phyloP scores from a whole-genome alignment of 2,329 filamentous ascomycete genomes.

The Plenodomus lindquistii region DNA sequence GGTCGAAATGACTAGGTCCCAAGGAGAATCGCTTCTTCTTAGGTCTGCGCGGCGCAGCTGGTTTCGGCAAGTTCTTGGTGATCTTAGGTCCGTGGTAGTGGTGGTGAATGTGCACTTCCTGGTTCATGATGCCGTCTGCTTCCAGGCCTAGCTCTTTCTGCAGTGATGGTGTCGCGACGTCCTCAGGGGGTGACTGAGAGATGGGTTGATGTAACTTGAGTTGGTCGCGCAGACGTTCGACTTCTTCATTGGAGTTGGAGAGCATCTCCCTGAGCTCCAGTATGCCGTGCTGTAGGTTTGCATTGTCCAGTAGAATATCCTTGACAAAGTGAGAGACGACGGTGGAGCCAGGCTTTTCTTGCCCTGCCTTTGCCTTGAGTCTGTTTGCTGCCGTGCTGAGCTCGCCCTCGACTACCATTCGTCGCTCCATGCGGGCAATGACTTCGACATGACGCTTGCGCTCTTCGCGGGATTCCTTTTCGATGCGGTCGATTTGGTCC shows the following conservation, averaged over 20 bases:
- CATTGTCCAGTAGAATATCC: slow-evolving; percentile 93
- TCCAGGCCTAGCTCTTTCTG: slow-evolving; percentile 68
- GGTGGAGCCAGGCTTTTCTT: slow-evolving; percentile 62
- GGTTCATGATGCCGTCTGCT: slow-evolving; percentile 28
- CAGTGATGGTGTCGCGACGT: slow-evolving; percentile 55
- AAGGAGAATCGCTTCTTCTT: slow-evolving; percentile 72
- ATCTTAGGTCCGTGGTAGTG: slow-evolving; percentile 72
- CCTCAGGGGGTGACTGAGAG: slow-evolving; percentile 27
- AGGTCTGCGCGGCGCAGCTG: slow-evolving; percentile 57
- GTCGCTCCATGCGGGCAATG: slow-evolving; percentile 79
- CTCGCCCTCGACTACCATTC: slow-evolving; percentile 80
- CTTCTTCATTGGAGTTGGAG: slow-evolving; percentile 89
- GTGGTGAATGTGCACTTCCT: slow-evolving; percentile 87
- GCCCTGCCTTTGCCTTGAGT: slow-evolving; percentile 70
- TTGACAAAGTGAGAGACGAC: slow-evolving; percentile 97
- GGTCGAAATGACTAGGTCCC: slow-evolving; percentile 56
- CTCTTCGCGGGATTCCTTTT: slow-evolving; percentile 79
- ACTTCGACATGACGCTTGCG: slow-evolving; percentile 80
- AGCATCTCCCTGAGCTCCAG: slow-evolving; percentile 90
- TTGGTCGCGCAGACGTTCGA: slow-evolving; percentile 82
- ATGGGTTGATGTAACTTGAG: slow-evolving; percentile 77
- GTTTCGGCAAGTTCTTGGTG: slow-evolving; percentile 52
- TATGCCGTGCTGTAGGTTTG: slow-evolving; percentile 88
- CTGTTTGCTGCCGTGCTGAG: slow-evolving; percentile 77
- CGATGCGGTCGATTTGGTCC: slow-evolving; percentile 86